Base-by-base conservation (phyloP, 2,329 filamentous ascomycete genomes). In the Kalaharituber pfeilii region DNA sequence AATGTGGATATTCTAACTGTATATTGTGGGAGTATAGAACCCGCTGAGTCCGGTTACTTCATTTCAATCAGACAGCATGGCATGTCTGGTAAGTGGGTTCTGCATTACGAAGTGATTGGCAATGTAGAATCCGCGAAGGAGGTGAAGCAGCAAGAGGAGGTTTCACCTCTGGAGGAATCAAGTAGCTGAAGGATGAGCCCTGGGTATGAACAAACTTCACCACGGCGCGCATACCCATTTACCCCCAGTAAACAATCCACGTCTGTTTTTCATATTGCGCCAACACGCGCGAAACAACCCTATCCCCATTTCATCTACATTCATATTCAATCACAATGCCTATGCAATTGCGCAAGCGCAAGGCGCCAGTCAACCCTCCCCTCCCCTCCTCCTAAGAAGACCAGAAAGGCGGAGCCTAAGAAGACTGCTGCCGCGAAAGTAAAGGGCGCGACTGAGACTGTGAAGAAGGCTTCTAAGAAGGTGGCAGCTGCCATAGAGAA, bases 311-410 rank as follows among this genome's bases (percentile, higher is more conserved):
- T 13, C 22, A 20, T 22, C 42, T 22, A 22, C 42, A 13, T 36
- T 36, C 53, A 58, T 62, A 66, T 57, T 20, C 5, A 47, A 20
- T 22, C 42, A 22, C 42, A 53, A 79, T 80, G 77, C 74, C 75
- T 59, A 71, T 75, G 62, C 74, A 74, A 64, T 70, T 80, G 44
- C 73, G 77, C 68, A 79, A 80, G 70, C 76, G 77, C 70, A 79
- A 79, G 68, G 75, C 75, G 60, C 72, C 72, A 52, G 70, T 69
- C 63, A 68, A 71, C 56, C 68, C 70, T 25, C 67, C 72, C 25
- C 66, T 70, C 52, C 69, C 72, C 57, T 69, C 73, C 59, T 69
- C 73, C n/a, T n/a, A n/a, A n/a, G n/a, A n/a, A n/a, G n/a, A n/a
- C n/a, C n/a, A n/a, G n/a, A n/a, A n/a, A n/a, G n/a, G 69, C 72